These are phyloP conservation scores for Geotrichum aggregatum DNA, from an alignment of 1,139 yeast species.

Conservation along the genomic window DNA sequence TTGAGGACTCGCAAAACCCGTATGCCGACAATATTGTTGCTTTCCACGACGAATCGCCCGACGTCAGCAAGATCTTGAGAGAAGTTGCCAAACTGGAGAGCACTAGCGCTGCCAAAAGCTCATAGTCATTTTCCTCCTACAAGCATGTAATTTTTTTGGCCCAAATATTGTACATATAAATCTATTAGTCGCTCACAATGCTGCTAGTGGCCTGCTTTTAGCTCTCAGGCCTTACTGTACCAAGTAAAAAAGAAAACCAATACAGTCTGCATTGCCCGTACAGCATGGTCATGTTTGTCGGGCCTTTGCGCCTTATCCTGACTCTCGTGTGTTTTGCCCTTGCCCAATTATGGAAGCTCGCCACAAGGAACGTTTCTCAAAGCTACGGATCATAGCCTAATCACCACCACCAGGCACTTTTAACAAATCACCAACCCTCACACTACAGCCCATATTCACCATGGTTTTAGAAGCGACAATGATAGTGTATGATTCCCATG, in stretches of 20 bases:
- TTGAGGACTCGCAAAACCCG: conserved; percentile 86
- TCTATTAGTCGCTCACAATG: neutral
- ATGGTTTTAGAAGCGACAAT: conserved; percentile 97
- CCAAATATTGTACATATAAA: conserved; percentile 12
- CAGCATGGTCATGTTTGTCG: too few species aligned
- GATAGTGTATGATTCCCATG: conserved; percentile 52
- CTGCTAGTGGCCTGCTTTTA: neutral
- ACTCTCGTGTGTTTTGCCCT: neutral
- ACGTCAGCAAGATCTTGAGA: conserved; percentile 19
- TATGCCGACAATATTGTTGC: conserved; percentile 79
- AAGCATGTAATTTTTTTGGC: conserved; percentile 3
- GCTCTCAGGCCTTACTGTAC: too few species aligned
- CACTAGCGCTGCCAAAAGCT: conserved; percentile 9
- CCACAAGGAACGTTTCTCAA: too few species aligned
- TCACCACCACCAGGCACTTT: conserved; percentile 4
- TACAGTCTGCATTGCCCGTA: too few species aligned
- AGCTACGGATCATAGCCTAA: neutral
- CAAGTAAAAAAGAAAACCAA: too few species aligned
- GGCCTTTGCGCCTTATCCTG: too few species aligned
- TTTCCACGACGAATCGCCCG: conserved; percentile 64
- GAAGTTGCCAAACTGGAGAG: conserved; percentile 11
- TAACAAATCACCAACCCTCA: neutral
- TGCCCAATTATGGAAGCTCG: neutral
- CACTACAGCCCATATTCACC: conserved; percentile 22
- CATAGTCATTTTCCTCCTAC: neutral